Evolutionary conservation across 805 yeast genomes (phyloP), one percentile per base, ranked within the genome.

Genomic region (Candida sanyiensis): DNA sequence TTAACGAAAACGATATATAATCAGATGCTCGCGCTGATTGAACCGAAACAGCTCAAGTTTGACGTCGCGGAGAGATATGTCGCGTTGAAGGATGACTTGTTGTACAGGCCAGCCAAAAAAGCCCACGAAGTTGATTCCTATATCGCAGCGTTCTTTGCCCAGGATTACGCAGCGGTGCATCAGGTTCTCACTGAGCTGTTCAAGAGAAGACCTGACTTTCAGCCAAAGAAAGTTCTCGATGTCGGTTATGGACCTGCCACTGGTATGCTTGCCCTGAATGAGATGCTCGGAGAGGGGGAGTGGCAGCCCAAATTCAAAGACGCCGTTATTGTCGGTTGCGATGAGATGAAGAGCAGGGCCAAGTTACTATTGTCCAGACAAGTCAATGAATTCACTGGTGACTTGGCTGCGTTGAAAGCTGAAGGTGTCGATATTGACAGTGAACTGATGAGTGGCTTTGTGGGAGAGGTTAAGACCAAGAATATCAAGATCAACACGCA

Each of bases 211-310:
- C 82, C 79, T 0, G 61, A 55, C 6, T 84, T 87, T 63, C 58
- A 58, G 17, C 97, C 97, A 0, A 53, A 70, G 21, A 65, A 74
- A 5, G 74, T 93, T 0, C 65, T 93, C 35, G 94, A 86, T 52
- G 74, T 86, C 11, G 90, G 96, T 0, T 79, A 72, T 54, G 97
- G 98, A 0, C 97, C 98, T 1, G 90, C 87, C 2, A 81, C 94
- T 0, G 97, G 97, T 2, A 77, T 93, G 67, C 62, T 89, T 12
- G 97, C 95, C 0, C 64, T 88, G 37, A 86, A 89, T 54, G 96
- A 88, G 51, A 51, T 89, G 1, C 75, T 86, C 77, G 88, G 84
- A 0, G 70, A 70, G 3, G n/a, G n/a, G n/a, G 70, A 70, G 0
- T 83, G 73, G 62, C 57, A 61, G 15, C 87, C 95, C 0, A 63